Conservation (phyloP, 768 basidiomycete genomes). For the Podaxis mareebaensis region DNA sequence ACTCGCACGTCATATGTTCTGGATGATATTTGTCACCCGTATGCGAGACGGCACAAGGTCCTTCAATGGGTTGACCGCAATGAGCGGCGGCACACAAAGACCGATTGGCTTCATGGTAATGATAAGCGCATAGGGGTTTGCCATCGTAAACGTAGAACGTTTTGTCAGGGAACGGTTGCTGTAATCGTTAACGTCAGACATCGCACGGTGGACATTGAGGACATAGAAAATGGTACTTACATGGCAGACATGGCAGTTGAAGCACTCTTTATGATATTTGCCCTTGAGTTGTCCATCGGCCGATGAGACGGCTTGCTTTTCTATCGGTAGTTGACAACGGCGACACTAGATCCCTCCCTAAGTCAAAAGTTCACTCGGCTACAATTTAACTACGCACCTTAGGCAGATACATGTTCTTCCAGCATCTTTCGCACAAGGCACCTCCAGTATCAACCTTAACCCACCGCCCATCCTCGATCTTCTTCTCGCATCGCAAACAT, state of each 20-base stretch:
- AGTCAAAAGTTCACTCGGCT: background rate
- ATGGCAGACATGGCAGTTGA: slow-evolving; percentile 83
- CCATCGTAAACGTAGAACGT: slow-evolving; percentile 91
- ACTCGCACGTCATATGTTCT: slow-evolving; percentile 85
- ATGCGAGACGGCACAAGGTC: slow-evolving; percentile 88
- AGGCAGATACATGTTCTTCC: slow-evolving; percentile 96
- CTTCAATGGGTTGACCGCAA: slow-evolving; percentile 91
- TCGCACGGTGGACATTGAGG: slow-evolving; percentile 1
- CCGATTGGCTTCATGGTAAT: slow-evolving; percentile 90
- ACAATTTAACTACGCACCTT: slow-evolving; percentile 53
- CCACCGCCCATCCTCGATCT: slow-evolving; percentile 82
- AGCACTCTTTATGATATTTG: slow-evolving; percentile 92
- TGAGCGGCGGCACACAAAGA: slow-evolving; percentile 78
- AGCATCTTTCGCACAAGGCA: slow-evolving; percentile 86
- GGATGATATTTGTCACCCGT: slow-evolving; percentile 83
- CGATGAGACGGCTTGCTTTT: slow-evolving; percentile 88
- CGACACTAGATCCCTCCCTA: slow-evolving; percentile 60
- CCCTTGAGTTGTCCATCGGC: slow-evolving; percentile 94
- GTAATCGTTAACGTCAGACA: slow-evolving; percentile 12
- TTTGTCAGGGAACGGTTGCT: slow-evolving; percentile 91
- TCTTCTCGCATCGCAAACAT: slow-evolving; percentile 70
- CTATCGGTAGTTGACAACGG: slow-evolving; percentile 83
- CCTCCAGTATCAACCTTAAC: slow-evolving; percentile 73
- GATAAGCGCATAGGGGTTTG: slow-evolving; percentile 87
- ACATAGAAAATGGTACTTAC: slow-evolving; percentile 38